phyloP scores from a whole-genome alignment of 768 basidiomycete genomes.

The Pholiota molesta region DNA sequence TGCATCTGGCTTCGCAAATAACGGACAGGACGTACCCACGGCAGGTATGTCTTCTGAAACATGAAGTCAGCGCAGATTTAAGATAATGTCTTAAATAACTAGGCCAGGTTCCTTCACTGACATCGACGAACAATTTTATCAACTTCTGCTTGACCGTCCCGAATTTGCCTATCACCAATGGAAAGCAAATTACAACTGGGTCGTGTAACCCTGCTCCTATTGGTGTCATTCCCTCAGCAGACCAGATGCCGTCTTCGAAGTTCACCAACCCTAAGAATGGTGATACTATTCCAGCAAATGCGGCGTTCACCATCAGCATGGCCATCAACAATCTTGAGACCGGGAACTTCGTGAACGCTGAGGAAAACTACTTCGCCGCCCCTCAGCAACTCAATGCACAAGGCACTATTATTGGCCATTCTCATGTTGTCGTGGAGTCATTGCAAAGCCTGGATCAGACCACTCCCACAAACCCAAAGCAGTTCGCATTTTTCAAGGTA shows the following conservation, averaged over 20 bases:
- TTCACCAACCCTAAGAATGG: constrained; percentile 46
- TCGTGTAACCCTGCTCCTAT: constrained; percentile 63
- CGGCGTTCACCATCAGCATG: constrained; percentile 54
- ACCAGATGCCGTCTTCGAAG: constrained; percentile 49
- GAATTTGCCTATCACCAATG: constrained; percentile 53
- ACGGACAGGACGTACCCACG: constrained; percentile 45
- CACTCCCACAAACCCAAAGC: constrained; percentile 47
- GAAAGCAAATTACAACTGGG: constrained; percentile 46
- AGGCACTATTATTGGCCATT: constrained; percentile 56
- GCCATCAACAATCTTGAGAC: constrained; percentile 45
- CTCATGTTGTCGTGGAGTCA: constrained; percentile 58
- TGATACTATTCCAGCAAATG: constrained; percentile 44
- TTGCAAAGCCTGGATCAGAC: constrained; percentile 47
- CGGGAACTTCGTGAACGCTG: constrained; percentile 57
- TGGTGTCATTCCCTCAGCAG: constrained; percentile 49
- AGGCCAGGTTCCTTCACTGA: constrained; percentile 53
- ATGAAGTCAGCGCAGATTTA: background rate
- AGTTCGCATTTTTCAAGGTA: constrained; percentile 61
- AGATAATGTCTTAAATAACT: background rate
- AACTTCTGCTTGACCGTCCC: constrained; percentile 50
- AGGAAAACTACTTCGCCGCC: constrained; percentile 54
- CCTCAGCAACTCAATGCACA: constrained; percentile 53
- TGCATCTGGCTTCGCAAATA: constrained; percentile 47
- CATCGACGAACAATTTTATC: constrained; percentile 62
- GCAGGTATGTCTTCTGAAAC: constrained; percentile 27